Percentiles rank a stretch among this genome's conserved stretches.
These are phyloP conservation scores for Fusarium foetens DNA, from an alignment of 2,329 filamentous ascomycete genomes.

Conservation along the genomic window DNA sequence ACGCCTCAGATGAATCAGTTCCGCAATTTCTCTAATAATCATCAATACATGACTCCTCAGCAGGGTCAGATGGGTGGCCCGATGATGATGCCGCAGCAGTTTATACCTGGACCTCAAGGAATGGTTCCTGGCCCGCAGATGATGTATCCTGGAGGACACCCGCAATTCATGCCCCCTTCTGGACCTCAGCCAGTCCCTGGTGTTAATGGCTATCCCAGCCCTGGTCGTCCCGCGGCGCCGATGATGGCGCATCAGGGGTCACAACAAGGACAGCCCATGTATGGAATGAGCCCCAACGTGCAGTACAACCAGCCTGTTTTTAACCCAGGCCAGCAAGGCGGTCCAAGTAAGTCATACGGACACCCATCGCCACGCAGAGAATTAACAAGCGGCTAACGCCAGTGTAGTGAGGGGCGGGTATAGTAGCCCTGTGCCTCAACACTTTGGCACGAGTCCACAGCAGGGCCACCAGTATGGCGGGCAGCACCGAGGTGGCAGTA, in stretches of 20 bases:
- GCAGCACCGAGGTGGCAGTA: constrained; percentile 65
- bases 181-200: constrained; percentile 70
- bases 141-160: constrained; percentile 79
- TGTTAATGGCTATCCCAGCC: constrained; percentile 86
- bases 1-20: constrained; percentile 76
- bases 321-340: constrained; percentile 71
- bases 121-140: constrained; percentile 78
- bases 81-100: constrained; percentile 87
- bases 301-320: constrained; percentile 81
- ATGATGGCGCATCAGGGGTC: constrained; percentile 97
- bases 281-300: constrained; percentile 78
- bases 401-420: constrained; percentile 69
- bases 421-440: constrained; percentile 67
- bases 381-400: constrained; percentile 52
- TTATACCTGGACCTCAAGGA: constrained; percentile 76
- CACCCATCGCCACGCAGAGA: constrained; percentile 8
- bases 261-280: constrained; percentile 85
- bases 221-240: constrained; percentile 78
- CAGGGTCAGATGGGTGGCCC: constrained; percentile 76
- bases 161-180: constrained; percentile 71
- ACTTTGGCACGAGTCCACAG: constrained; percentile 73
- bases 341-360: constrained; percentile 72
- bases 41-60: constrained; percentile 77
- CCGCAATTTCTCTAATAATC: constrained; percentile 75
- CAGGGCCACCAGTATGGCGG: constrained; percentile 71